phyloP scores from a whole-genome alignment of 495 filamentous ascomycete genomes.

The Aspergillus hancockii region DNA sequence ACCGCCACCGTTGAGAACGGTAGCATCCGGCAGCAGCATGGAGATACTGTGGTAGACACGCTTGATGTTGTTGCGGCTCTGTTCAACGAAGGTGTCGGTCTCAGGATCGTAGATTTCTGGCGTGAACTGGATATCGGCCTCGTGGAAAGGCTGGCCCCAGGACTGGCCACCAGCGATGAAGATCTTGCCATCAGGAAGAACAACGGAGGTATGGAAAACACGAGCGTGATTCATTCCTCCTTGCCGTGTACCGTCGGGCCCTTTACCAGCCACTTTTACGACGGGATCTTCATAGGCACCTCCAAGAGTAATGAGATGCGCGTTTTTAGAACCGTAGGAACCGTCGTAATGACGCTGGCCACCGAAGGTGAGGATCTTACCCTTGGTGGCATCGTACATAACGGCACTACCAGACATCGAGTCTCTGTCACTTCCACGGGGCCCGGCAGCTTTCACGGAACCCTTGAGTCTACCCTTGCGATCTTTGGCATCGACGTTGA shows the following conservation, averaged over 20 bases:
- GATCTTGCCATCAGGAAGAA: constrained; percentile 58
- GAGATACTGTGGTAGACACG: constrained; percentile 60
- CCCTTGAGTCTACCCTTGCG: constrained; percentile 15
- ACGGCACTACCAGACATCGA: constrained; percentile 54
- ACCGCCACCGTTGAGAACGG: constrained; percentile 55
- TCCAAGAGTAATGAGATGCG: constrained; percentile 51
- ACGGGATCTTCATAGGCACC: constrained; percentile 23
- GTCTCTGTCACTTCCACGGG: constrained; percentile 45
- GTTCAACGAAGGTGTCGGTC: constrained; percentile 36
- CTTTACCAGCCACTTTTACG: background rate
- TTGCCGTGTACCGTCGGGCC: constrained; percentile 26
- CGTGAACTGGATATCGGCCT: constrained; percentile 37
- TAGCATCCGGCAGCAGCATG: constrained; percentile 57
- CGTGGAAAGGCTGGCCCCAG: constrained; percentile 49
- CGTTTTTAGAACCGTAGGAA: constrained; percentile 38
- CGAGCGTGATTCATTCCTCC: constrained; percentile 48
- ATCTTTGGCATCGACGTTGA: constrained; percentile 38
- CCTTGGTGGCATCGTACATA: constrained; percentile 57
- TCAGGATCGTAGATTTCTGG: constrained; percentile 56
- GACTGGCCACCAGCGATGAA: constrained; percentile 57
- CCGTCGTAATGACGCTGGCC: constrained; percentile 49
- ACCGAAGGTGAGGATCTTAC: constrained; percentile 56
- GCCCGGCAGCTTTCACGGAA: constrained; percentile 29
- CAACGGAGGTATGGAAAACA: constrained; percentile 54
- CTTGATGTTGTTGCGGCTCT: constrained; percentile 41